A percentile compares a stretch with the other conserved stretches of the same genome.
Evolutionary conservation across 306 rosid genomes (phyloP).

Genomic region (Vigna radiata): DNA sequence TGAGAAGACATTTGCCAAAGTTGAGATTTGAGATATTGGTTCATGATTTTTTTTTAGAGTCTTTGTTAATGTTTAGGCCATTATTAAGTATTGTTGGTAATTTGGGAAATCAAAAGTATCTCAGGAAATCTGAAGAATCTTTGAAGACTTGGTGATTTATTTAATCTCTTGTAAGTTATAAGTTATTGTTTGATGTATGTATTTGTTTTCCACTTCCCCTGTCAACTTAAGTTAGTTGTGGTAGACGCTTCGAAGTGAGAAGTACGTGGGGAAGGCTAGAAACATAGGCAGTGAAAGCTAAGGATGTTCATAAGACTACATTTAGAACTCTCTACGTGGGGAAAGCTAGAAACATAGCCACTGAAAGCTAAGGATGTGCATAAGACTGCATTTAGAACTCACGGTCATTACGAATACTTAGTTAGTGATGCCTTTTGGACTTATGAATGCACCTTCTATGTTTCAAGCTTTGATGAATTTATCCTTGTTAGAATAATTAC

Average conservation of each 20-base stretch:
- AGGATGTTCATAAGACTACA: too few species aligned
- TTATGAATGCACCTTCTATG: too few species aligned
- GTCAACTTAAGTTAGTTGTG: not conserved
- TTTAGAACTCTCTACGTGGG: too few species aligned
- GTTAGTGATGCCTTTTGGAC: too few species aligned
- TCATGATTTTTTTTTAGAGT: not conserved
- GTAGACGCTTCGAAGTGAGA: not conserved
- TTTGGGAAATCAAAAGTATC: not conserved
- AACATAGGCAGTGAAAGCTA: not conserved
- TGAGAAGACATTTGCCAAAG: not conserved
- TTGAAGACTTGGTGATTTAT: not conserved
- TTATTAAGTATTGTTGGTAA: slow-evolving; percentile 16
- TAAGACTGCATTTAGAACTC: too few species aligned
- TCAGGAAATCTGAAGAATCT: not conserved
- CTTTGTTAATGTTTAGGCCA: not conserved
- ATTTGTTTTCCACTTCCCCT: not conserved
- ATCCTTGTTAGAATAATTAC: too few species aligned
- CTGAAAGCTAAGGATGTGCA: too few species aligned
- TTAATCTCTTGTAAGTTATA: not conserved
- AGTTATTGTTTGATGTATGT: not conserved
- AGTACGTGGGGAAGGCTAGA: not conserved
- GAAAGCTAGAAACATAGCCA: slow-evolving; percentile 9
- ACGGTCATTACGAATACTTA: too few species aligned
- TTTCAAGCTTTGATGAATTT: too few species aligned
- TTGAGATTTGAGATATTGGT: not conserved